Evolutionary conservation across 768 basidiomycete species (phyloP), one percentile per base, ranked within the genome.

Genomic region (Exidia glandulosa): DNA sequence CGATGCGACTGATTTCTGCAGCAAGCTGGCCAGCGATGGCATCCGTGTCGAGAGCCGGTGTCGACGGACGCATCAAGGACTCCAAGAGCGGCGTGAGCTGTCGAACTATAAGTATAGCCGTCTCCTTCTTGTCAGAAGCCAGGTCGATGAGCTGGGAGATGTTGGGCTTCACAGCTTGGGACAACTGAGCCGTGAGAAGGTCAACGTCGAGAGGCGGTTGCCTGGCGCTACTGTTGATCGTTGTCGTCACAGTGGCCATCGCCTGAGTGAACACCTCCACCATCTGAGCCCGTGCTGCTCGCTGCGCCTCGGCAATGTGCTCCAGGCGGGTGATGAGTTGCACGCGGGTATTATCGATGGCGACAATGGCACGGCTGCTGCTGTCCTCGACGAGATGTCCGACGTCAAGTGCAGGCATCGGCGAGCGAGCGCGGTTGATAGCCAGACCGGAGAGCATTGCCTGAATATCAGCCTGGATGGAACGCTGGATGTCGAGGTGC

Each of bases 81-180:
- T 84, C 84, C 19, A 92, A 66, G 59, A 88, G 68, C 10, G 90
- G 90, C 4, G 84, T 60, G 37, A 93, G 79, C 25, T 80, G 75
- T 57, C 91, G 81, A 31, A 90, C 81, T 60, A 93, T 93, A 45
- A 93, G 79, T 6, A 80, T 78, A 3, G 90, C 90, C 3, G 90
- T 93, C 71, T 93, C 90, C 34, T 88, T 81, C 69, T 93, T 93
- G 69, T 93, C 90, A 0, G 88, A 90, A 30, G 90, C 86, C 56
- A 93, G 79, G 68, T 93, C 90, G 62, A 93, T 93, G 61, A 93
- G 83, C 64, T 93, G 89, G 2, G 88, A 82, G 29, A 93, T 90
- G 63, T 91, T 87, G 6, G 90, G 90, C 66, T 92, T 91, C 67
- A 93, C 90, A 0, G 90, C 87, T 70, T 93, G 87, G 27, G 86